Percentiles rank a stretch among this genome's conserved stretches.
phyloP scores from a whole-genome alignment of 2,329 filamentous ascomycete species.

The Cryphonectria nitschkei region DNA sequence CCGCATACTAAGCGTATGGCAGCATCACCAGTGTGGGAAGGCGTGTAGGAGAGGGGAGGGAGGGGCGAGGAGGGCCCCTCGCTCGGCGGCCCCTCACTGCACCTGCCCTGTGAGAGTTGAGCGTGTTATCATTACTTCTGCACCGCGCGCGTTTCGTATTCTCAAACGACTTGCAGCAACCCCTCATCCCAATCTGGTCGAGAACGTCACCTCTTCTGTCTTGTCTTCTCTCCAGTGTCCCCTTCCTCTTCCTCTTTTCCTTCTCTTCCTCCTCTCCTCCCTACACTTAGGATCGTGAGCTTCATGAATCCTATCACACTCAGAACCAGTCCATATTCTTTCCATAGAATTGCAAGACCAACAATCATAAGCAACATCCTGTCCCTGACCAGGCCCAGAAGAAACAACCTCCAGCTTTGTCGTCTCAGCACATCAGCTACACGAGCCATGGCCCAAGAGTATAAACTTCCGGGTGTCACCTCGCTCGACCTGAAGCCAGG shows the following conservation, averaged over 20 bases:
- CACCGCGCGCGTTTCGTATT: slow-evolving; percentile 2
- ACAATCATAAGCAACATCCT: not conserved
- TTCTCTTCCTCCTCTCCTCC: not conserved
- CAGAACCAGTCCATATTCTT: slow-evolving; percentile 9
- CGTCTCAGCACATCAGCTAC: slow-evolving; percentile 23
- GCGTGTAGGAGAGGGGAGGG: not conserved
- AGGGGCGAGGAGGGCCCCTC: not conserved
- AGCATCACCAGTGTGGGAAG: slow-evolving; percentile 17
- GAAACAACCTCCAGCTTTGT: not conserved
- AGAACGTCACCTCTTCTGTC: slow-evolving; percentile 8
- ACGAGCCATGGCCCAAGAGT: slow-evolving; percentile 59
- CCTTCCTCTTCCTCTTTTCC: not conserved
- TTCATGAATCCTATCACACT: slow-evolving; percentile 23
- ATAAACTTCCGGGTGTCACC: slow-evolving; percentile 75
- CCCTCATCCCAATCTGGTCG: slow-evolving; percentile 14
- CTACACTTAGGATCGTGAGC: not conserved
- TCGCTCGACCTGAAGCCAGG: slow-evolving; percentile 76
- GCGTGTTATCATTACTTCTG: slow-evolving; percentile 3
- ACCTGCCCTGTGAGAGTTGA: not conserved
- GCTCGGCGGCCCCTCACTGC: not conserved
- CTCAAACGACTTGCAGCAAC: not conserved
- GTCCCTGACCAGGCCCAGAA: not conserved
- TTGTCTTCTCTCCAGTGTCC: not conserved
- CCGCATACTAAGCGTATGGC: slow-evolving; percentile 17
- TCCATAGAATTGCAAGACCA: slow-evolving; percentile 16